Percentiles rank a stretch among this genome's conserved stretches.
These are phyloP conservation scores for Hsuehochloa calcarea DNA, from an alignment of 176 grass and related monocot species.

Conservation along the genomic window DNA sequence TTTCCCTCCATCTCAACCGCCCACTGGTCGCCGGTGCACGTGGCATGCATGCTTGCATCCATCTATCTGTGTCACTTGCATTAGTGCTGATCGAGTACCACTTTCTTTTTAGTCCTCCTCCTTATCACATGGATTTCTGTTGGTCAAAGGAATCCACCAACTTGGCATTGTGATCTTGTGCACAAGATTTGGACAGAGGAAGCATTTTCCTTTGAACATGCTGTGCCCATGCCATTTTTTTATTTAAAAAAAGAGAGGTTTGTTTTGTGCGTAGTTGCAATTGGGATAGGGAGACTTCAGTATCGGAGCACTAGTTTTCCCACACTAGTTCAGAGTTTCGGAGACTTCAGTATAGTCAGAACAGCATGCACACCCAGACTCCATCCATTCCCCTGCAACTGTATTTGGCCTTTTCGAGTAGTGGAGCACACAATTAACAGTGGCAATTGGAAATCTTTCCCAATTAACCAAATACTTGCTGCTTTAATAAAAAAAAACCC, in stretches of 20 bases:
- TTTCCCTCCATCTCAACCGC: conserved; percentile 7
- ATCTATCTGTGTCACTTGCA: neutral
- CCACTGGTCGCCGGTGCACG: neutral
- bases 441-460: no score
- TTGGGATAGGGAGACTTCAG: neutral
- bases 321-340: neutral
- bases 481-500: no score
- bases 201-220: conserved; percentile 25
- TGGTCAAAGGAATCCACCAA: conserved; percentile 33
- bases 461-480: no score
- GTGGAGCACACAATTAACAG: no score
- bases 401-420: no score
- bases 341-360: neutral
- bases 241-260: neutral
- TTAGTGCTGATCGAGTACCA: neutral
- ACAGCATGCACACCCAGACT: no score
- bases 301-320: neutral
- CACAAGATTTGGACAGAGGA: conserved; percentile 28
- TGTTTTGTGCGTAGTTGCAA: conserved; percentile 4
- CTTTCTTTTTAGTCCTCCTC: neutral
- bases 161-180: conserved; percentile 32
- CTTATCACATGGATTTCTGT: conserved; percentile 43
- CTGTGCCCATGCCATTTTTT: conserved; percentile 4
- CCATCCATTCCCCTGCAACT: no score
- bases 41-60: conserved; percentile 35